Conservation (phyloP, 345 rosid species). For the Populus tremula region DNA sequence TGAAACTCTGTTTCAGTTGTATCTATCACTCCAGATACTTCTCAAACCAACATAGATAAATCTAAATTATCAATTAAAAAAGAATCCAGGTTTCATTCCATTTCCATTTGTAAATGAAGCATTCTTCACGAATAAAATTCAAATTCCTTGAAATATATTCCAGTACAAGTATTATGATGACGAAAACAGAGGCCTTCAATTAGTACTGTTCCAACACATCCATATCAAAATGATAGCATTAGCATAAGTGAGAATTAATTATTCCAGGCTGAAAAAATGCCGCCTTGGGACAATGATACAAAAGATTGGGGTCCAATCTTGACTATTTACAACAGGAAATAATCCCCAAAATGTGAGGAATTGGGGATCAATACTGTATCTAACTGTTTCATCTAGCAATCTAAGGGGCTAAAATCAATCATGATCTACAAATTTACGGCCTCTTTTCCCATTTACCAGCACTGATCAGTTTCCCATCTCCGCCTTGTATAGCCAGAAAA, state of each 20-base stretch:
- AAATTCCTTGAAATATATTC: not conserved
- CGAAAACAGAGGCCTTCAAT: not conserved
- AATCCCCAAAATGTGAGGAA: not conserved
- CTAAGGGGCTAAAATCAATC: not conserved
- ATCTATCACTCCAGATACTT: not conserved
- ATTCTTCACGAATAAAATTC: not conserved
- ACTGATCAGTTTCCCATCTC: slow-evolving; percentile 75
- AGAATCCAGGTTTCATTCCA: not conserved
- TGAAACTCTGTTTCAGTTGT: not conserved
- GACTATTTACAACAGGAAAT: not conserved
- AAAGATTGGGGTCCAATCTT: not conserved
- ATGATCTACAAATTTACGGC: not conserved
- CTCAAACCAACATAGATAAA: not conserved
- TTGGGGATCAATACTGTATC: not conserved
- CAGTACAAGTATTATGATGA: not conserved
- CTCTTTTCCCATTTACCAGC: slow-evolving; percentile 38
- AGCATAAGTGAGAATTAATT: not conserved
- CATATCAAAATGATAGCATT: not conserved
- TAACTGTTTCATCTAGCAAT: not conserved
- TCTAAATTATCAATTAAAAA: too few species aligned
- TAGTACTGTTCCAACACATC: not conserved
- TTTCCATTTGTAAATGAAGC: not conserved
- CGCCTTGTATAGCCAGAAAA: slow-evolving; percentile 31
- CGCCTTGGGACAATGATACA: slow-evolving; percentile 2
- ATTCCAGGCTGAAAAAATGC: not conserved